Evolutionary conservation across 805 yeast species (phyloP), one percentile per base, ranked within the genome.

Genomic region (Wickerhamiella spandovensis): DNA sequence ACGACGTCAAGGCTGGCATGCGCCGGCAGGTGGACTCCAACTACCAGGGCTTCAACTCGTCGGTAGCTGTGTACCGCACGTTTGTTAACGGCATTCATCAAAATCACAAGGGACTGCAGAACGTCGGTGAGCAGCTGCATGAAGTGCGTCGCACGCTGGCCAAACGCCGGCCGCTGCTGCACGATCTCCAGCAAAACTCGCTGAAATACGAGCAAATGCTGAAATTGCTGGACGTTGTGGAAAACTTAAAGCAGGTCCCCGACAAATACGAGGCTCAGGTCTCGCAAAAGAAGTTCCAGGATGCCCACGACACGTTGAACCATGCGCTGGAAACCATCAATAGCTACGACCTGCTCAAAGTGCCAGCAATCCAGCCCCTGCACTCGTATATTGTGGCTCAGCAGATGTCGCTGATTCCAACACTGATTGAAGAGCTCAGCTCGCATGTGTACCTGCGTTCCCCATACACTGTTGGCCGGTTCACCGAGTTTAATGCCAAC

Each of bases 41-140:
- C 54, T 56, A 53, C 49, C 89, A 85, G 62, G 81, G 86, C 1
- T 88, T 90, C 67, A 88, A 86, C 63, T 82, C 79, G 56, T 79
- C 87, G 56, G 79, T 90, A 44, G 95, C 95, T 0, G 81, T 90
- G 4, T 90, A 86, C 64, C 82, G 86, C 49, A 72, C 77, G 43
- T 79, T 88, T 1, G 77, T 84, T 2, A 71, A 75, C 43, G 72
- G 81, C 1, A 72, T 89, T 20, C 69, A 77, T 23, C 76, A 82
- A 41, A 79, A 92, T 2, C 90, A 86, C 58, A 68, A 71, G 8
- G 75, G 76, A 20, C 71, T 84, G 1, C 56, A 64, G 2, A 67
- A 63, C 35, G 71, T 83, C 39, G 74, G 74, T 51, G 67, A 70
- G 18, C 70, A 74, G 55, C 67, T 84, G 25, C 70, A 67, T 25